Evolutionary conservation across 2,329 filamentous ascomycete species (phyloP).

Genomic region (Clonostachys byssicola): DNA sequence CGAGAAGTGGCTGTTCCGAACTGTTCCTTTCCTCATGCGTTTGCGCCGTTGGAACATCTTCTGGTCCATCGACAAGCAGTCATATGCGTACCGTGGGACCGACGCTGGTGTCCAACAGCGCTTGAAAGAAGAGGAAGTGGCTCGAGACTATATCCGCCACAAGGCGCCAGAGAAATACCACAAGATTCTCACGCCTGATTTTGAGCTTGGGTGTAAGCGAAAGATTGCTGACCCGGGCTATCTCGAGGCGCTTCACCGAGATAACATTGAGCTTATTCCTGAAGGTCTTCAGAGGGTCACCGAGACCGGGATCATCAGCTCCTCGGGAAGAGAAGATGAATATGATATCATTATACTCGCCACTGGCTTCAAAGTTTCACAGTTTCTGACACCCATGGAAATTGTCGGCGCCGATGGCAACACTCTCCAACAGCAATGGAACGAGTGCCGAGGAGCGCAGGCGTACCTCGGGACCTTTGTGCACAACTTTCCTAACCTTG

Average conservation of each 20-base stretch:
- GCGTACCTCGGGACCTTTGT: conserved; percentile 21
- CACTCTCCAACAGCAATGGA: conserved; percentile 16
- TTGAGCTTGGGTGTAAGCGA: conserved; percentile 1
- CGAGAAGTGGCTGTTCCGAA: conserved; percentile 14
- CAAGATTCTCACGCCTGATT: not conserved
- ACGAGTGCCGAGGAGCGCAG: conserved; percentile 13
- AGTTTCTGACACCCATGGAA: conserved; percentile 17
- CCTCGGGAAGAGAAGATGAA: conserved; percentile 6
- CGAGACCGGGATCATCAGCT: conserved; percentile 24
- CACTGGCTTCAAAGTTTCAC: conserved; percentile 15
- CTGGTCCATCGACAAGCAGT: conserved; percentile 9
- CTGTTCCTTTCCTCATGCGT: conserved; percentile 11
- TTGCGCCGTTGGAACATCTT: conserved; percentile 6
- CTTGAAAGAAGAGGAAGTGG: not conserved
- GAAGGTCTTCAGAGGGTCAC: conserved; percentile 18
- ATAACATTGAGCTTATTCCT: conserved; percentile 14
- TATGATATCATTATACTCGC: conserved; percentile 12
- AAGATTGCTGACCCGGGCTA: conserved; percentile 10
- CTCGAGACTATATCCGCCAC: conserved; percentile 24
- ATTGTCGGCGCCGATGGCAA: conserved; percentile 23
- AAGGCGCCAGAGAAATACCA: conserved; percentile 1
- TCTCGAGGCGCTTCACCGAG: conserved; percentile 12
- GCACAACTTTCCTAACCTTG: conserved; percentile 18
- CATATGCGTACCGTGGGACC: not conserved
- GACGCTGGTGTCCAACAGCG: not conserved